Evolutionary conservation across 2,329 filamentous ascomycete genomes (phyloP).

Genomic region (Elsinoe ampelina): DNA sequence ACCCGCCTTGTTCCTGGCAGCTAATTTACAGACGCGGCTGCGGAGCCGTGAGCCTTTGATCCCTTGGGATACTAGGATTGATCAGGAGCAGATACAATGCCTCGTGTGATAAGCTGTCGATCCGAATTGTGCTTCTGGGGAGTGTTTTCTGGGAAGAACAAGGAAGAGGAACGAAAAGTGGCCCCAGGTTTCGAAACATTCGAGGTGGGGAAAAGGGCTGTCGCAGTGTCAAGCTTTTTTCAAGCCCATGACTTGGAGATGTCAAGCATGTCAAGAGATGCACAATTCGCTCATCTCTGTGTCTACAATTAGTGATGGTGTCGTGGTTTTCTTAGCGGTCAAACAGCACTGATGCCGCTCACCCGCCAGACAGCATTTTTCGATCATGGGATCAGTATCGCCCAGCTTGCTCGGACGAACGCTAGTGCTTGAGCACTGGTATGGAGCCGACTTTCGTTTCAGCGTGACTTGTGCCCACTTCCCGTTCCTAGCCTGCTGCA

Average conservation of each 20-base stretch:
- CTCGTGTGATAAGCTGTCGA: neutral
- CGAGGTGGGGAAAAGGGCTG: neutral
- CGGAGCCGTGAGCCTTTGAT: neutral
- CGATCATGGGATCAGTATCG: too few species aligned
- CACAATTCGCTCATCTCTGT: too few species aligned
- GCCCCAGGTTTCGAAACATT: neutral
- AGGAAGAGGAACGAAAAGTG: neutral
- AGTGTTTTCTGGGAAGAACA: neutral
- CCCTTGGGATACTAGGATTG: neutral
- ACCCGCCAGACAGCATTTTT: too few species aligned
- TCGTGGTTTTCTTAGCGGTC: too few species aligned
- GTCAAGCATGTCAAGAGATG: neutral
- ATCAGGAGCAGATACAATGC: neutral
- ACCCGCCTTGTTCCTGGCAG: neutral
- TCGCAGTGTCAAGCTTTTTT: constrained; percentile 8
- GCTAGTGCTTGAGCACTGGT: too few species aligned
- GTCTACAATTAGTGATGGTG: too few species aligned
- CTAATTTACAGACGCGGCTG: neutral
- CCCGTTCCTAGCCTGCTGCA: neutral
- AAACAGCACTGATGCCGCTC: too few species aligned
- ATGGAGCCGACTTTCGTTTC: neutral
- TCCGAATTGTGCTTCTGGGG: neutral
- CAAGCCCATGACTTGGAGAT: neutral
- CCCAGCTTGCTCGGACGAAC: too few species aligned
- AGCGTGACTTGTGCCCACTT: neutral